Evolutionary conservation across 352 stramenopile species (phyloP).

Genomic region (Pythium coloratum): DNA sequence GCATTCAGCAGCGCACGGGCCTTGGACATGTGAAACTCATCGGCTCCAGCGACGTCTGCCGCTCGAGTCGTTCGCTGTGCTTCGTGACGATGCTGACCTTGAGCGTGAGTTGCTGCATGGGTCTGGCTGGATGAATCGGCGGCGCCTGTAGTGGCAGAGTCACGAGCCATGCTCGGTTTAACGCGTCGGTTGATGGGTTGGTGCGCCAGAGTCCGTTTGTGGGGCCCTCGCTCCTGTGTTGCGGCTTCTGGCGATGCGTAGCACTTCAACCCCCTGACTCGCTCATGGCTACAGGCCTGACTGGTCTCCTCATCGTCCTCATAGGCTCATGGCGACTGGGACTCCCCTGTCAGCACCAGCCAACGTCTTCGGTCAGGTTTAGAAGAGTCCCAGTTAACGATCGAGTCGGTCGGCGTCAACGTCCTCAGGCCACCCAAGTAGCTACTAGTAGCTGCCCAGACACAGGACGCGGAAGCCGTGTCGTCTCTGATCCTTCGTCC

Average conservation of each 20-base stretch:
- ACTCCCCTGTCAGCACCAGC: not conserved
- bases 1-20: constrained; percentile 17
- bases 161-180: constrained; percentile 10
- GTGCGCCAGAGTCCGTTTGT: constrained; percentile 17
- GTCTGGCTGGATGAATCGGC: not conserved
- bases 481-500: not conserved
- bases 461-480: not conserved
- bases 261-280: not conserved
- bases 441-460: not conserved
- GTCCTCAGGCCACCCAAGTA: not conserved
- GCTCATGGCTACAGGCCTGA: not conserved
- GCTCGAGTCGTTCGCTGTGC: not conserved
- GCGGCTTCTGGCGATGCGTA: not conserved
- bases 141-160: constrained; percentile 3
- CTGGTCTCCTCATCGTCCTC: no score
- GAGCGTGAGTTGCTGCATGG: not conserved
- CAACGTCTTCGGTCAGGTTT: not conserved
- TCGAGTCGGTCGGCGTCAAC: not conserved
- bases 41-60: not conserved
- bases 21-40: constrained; percentile 15
- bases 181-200: not conserved
- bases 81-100: not conserved
- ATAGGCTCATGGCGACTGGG: not conserved
- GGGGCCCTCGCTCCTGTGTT: not conserved
- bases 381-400: not conserved